Percentiles rank a stretch among this genome's conserved stretches.
These are phyloP conservation scores for Debaryomyces sp. DNA, from an alignment of 1,139 yeast genomes.

Conservation along the genomic window DNA sequence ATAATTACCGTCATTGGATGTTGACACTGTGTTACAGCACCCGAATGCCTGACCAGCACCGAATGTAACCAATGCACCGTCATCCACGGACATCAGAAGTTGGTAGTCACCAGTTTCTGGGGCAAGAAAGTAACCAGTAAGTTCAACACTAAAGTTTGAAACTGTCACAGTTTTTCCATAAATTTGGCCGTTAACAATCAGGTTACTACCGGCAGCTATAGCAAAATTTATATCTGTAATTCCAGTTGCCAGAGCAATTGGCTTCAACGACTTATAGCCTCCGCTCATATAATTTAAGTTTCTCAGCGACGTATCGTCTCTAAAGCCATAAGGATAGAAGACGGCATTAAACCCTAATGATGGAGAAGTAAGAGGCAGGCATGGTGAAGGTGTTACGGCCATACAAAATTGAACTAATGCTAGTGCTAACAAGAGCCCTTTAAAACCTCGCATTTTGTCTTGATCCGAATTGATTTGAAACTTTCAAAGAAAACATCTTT, in stretches of 20 bases:
- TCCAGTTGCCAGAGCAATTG: not conserved
- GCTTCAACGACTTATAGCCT: not conserved
- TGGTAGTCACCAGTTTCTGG: slow-evolving; percentile 22
- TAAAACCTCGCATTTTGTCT: not conserved
- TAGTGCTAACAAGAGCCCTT: not conserved
- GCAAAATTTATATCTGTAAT: not conserved
- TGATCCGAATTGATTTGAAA: not conserved
- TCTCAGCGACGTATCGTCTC: not conserved
- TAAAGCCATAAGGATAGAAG: not conserved
- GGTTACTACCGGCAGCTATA: not conserved
- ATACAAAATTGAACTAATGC: not conserved
- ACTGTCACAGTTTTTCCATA: slow-evolving; percentile 13
- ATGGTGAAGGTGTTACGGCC: slow-evolving; percentile 1
- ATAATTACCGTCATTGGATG: slow-evolving; percentile 8
- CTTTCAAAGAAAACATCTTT: not conserved
- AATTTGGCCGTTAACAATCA: not conserved
- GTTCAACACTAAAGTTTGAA: slow-evolving; percentile 21
- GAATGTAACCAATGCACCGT: slow-evolving; percentile 23
- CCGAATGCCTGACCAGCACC: slow-evolving; percentile 25
- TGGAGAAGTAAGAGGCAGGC: not conserved
- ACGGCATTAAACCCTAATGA: slow-evolving; percentile 1
- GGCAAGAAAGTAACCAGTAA: slow-evolving; percentile 25
- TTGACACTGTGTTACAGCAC: slow-evolving; percentile 21
- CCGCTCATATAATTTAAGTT: not conserved
- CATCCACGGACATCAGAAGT: slow-evolving; percentile 22